phyloP scores from a whole-genome alignment of 352 stramenopile species.

The Phytophthora uliginosa region DNA sequence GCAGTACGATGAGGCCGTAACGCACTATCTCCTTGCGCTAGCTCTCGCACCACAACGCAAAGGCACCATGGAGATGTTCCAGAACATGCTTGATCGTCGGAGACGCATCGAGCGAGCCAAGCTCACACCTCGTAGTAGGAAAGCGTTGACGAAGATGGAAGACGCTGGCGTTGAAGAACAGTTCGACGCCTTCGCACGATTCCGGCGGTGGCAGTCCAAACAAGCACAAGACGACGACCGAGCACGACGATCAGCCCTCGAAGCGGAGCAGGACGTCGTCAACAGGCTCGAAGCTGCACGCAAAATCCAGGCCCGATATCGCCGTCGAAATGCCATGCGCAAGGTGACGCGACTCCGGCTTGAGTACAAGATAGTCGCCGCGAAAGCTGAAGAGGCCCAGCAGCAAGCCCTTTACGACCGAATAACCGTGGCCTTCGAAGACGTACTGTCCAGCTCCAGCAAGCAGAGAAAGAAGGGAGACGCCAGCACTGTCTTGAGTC shows the following conservation, averaged over 20 bases:
- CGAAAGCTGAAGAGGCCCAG: slow-evolving; percentile 55
- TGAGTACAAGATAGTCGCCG: slow-evolving; percentile 57
- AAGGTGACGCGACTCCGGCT: slow-evolving; percentile 56
- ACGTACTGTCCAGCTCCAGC: slow-evolving; percentile 11
- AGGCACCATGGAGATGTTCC: slow-evolving; percentile 75
- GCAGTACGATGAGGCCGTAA: slow-evolving; percentile 65
- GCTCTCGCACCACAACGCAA: slow-evolving; percentile 70
- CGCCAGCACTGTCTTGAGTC: slow-evolving; percentile 39
- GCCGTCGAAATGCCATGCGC: slow-evolving; percentile 61
- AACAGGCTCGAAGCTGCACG: slow-evolving; percentile 45
- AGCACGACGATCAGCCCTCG: slow-evolving; percentile 33
- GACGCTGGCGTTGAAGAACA: slow-evolving; percentile 48
- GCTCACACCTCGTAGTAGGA: slow-evolving; percentile 34
- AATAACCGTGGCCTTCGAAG: slow-evolving; percentile 57
- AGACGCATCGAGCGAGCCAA: slow-evolving; percentile 45
- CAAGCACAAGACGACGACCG: slow-evolving; percentile 68
- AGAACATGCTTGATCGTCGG: slow-evolving; percentile 77
- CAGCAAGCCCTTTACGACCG: slow-evolving; percentile 63
- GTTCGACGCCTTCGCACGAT: slow-evolving; percentile 74
- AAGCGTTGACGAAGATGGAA: slow-evolving; percentile 25
- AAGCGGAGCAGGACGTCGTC: slow-evolving; percentile 34
- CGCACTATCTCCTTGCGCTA: slow-evolving; percentile 79
- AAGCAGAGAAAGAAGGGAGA: slow-evolving; percentile 40
- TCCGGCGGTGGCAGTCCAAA: slow-evolving; percentile 73
- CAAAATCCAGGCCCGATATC: slow-evolving; percentile 78